Evolutionary conservation across 2,329 filamentous ascomycete genomes (phyloP), one percentile per base, ranked within the genome.

Genomic region (Hymenoscyphus fructigenus): DNA sequence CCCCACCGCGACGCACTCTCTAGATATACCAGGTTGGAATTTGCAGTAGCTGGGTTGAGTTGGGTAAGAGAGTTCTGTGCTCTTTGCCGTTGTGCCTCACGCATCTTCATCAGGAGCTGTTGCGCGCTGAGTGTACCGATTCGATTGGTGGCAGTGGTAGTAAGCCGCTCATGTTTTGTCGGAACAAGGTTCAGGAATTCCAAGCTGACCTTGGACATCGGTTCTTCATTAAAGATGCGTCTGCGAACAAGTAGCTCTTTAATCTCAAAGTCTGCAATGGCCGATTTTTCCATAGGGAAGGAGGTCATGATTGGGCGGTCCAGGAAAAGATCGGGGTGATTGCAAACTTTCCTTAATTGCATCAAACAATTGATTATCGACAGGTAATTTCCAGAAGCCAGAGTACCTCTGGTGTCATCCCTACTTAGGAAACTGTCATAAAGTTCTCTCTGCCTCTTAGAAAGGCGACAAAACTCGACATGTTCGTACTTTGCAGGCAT

Each of bases 401-500:
- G 82, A 0, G 93, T 97, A 66, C 92, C 90, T 68, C 92, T 89
- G 0, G 95, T 98, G 72, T 97, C 92, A 3, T 90, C 90, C 63
- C 93, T 88, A 38, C 92, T 92, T 80, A 99, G 88, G 78, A 98
- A 99, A 1, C 94, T 94, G 78, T 99, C 95, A 74, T 99, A 99
- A 9, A 99, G 81, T 78, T 97, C 95, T 55, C 95, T 88, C 75
- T 99, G 95, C 28, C 95, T 89, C 76, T 98, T 97, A 6, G 94
- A 98, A 4, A 99, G 83, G 56, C 94, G 91, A 77, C 95, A 99
- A 74, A 96, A 93, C 69, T 98, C 91, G 23, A 99, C 93, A 74
- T 97, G 93, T 77, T 99, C 96, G 74, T 97, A 97, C 77, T 99
- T 99, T 67, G 88, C 93, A 0, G 96, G 95, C 91, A 99, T 97